Base-by-base conservation (phyloP, 331 rosid genomes). In the Cucumis variabilis region DNA sequence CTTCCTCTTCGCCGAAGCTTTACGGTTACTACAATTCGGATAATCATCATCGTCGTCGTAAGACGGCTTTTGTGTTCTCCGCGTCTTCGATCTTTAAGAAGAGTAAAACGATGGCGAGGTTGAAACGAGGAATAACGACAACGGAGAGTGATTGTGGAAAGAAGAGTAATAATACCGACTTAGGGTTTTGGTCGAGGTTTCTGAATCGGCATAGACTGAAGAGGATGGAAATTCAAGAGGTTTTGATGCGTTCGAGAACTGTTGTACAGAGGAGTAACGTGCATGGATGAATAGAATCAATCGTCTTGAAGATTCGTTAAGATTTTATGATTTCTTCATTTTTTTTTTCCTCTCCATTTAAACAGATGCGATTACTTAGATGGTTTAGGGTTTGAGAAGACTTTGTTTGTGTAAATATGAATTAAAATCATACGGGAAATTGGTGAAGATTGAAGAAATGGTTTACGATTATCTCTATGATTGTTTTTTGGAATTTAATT, bases 111-210 rank as follows among this genome's bases (percentile, higher is more conserved):
- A 15, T 85, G 80, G 68, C 66, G 66, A 73, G 83, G 30, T 50
- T 37, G 17, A 37, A 11, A 46, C 23, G 78, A 9, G 10, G 27
- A 30, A 33, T 33, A 33, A 37, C 44, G 44, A 37, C 44, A 37
- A 28, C 28, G 33, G 79, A 53, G 27, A 69, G 12, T 10, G 82
- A 41, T 11, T 24, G 50, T 60, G 88, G 73, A 75, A 65, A 74
- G 74, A 86, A 74, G 44, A 74, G 41, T 77, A 66, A 44, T 77
- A 66, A 44, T 44, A 44, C 1, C 8, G 48, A 44, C 21, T 23
- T 67, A 53, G 83, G 88, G 83, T 86, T 86, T 46, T 86, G 88
- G 88, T 86, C 84, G 60, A 75, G 50, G 73, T 23, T 73, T 44
- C 53, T 75, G 37, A 48, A 7, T 30, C 83, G 82, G 21, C 73